phyloP scores from a whole-genome alignment of 768 basidiomycete genomes.

The Amanita pseudoporphyria region DNA sequence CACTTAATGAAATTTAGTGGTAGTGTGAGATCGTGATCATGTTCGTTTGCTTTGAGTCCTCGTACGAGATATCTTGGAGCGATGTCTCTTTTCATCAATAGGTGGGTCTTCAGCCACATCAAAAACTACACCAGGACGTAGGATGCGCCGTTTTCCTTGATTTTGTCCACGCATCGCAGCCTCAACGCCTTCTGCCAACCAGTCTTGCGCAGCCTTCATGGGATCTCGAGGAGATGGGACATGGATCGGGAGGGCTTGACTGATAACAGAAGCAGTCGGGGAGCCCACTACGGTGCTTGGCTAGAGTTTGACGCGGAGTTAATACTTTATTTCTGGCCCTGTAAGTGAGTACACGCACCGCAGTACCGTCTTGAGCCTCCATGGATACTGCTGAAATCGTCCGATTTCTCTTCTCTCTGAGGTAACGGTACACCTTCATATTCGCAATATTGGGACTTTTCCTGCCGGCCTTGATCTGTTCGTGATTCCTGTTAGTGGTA shows the following conservation, averaged over 20 bases:
- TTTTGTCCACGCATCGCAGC: slow-evolving; percentile 32
- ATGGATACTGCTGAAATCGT: slow-evolving; percentile 67
- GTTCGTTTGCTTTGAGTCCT: slow-evolving; percentile 5
- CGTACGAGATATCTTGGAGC: slow-evolving; percentile 13
- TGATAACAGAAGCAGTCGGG: slow-evolving; percentile 61
- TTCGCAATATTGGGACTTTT: neutral
- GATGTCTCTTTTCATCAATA: slow-evolving; percentile 27
- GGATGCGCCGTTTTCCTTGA: slow-evolving; percentile 28
- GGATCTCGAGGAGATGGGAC: slow-evolving; percentile 63
- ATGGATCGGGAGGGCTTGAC: slow-evolving; percentile 30
- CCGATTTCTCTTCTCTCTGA: slow-evolving; percentile 47
- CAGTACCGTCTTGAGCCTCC: slow-evolving; percentile 73
- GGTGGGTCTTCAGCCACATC: slow-evolving; percentile 45
- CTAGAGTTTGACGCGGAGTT: slow-evolving; percentile 22
- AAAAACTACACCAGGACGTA: slow-evolving; percentile 59
- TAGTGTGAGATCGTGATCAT: neutral
- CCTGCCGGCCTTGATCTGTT: neutral
- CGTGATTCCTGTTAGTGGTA: neutral
- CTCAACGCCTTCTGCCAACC: slow-evolving; percentile 55
- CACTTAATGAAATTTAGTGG: neutral
- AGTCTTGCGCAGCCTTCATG: slow-evolving; percentile 51
- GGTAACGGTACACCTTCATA: slow-evolving; percentile 50
- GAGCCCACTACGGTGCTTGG: slow-evolving; percentile 67
- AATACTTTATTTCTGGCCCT: slow-evolving; percentile 6
- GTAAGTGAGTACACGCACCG: slow-evolving; percentile 36